These are phyloP conservation scores for Ascochyta pisi DNA, from an alignment of 2,329 filamentous ascomycete genomes.

Conservation along the genomic window DNA sequence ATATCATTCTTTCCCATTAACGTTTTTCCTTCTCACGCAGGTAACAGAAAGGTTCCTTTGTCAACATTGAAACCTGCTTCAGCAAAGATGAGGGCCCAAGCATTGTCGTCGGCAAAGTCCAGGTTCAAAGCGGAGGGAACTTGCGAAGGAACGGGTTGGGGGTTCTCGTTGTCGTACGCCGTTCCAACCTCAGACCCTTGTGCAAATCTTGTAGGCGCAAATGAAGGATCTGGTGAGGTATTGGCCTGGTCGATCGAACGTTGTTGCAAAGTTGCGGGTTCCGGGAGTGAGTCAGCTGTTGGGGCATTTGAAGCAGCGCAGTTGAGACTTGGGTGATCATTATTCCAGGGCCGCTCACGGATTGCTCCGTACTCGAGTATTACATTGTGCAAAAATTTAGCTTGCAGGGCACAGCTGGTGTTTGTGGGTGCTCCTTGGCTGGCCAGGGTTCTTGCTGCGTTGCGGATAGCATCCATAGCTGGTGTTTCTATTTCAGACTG, in stretches of 20 bases:
- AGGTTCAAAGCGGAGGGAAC: not conserved
- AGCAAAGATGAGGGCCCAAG: not conserved
- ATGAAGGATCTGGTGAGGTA: too few species aligned
- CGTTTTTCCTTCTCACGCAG: not conserved
- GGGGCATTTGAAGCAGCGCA: too few species aligned
- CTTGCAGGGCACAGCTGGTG: slow-evolving; percentile 2
- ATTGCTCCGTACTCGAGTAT: not conserved
- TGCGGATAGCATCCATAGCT: not conserved
- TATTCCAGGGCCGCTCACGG: too few species aligned
- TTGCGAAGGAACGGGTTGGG: not conserved
- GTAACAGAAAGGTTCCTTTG: not conserved
- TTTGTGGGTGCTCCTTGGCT: not conserved
- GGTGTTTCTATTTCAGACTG: not conserved
- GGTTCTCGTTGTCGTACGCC: not conserved
- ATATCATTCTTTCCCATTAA: too few species aligned
- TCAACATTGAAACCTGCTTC: slow-evolving; percentile 10
- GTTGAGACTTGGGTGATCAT: too few species aligned
- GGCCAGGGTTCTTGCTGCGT: not conserved
- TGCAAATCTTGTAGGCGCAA: too few species aligned
- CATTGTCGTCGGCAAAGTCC: not conserved
- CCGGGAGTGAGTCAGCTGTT: too few species aligned
- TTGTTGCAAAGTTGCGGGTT: too few species aligned
- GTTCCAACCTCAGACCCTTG: not conserved
- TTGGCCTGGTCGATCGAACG: too few species aligned
- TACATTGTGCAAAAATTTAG: not conserved